Percentiles rank a stretch among this genome's conserved stretches.
Conservation (phyloP, 495 filamentous ascomycete species). For the Hypoxylon perforatum region DNA sequence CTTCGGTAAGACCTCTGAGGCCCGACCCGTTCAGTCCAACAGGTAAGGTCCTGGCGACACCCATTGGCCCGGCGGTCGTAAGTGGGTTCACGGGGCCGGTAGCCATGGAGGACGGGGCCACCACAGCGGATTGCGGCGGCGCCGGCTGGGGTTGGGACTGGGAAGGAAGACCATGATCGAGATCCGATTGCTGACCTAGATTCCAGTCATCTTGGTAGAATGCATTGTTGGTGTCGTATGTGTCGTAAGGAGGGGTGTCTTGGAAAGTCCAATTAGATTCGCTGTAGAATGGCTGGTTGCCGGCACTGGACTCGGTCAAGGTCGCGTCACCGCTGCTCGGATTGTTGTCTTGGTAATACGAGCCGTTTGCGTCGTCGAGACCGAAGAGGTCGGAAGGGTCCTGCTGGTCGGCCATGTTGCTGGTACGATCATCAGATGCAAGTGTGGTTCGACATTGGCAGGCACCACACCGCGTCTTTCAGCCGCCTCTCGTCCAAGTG, state of each 20-base stretch:
- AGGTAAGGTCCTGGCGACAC: conserved; percentile 24
- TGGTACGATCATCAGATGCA: conserved; percentile 52
- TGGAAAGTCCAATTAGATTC: conserved; percentile 55
- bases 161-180: conserved; percentile 38
- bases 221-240: conserved; percentile 45
- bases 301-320: conserved; percentile 38
- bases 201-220: conserved; percentile 50
- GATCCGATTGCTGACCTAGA: conserved; percentile 37
- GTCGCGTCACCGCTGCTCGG: conserved; percentile 45
- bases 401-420: conserved; percentile 46
- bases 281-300: conserved; percentile 48
- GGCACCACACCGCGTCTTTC: conserved; percentile 37
- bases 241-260: conserved; percentile 58
- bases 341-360: conserved; percentile 44
- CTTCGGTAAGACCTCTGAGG: conserved; percentile 49
- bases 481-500: conserved; percentile 36
- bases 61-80: conserved; percentile 26
- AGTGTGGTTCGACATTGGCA: conserved; percentile 49
- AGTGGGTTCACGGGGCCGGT: conserved; percentile 26
- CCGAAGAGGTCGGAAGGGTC: conserved; percentile 47
- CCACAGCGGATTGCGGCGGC: conserved; percentile 26
- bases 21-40: conserved; percentile 30
- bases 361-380: conserved; percentile 43
- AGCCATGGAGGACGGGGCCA: conserved; percentile 33
- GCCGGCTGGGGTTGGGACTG: conserved; percentile 27